Base-by-base conservation (phyloP, 164 flowering plant species). In the Paratinospora sagittata region DNA sequence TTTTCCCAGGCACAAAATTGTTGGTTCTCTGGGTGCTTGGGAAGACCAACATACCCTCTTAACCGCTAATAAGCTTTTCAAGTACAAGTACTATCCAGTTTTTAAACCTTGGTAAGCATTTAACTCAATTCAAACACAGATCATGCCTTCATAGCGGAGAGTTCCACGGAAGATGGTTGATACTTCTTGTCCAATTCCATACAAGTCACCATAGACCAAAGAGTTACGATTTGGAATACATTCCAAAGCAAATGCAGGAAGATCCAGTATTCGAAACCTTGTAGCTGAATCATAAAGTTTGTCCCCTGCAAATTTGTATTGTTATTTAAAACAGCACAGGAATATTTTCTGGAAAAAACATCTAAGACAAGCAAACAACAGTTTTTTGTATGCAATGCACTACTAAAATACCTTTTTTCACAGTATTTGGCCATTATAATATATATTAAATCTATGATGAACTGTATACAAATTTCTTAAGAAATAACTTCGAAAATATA, bases 221-320 rank as follows among this genome's bases (percentile, higher is more conserved):
- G 99, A 92, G 73, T 92, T 82, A 11, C 99, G 90, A 74, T 95
- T 95, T 16, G 99, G 99, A 68, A 95, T 90, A 72, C 90, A 88
- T 77, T 96, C 99, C 77, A 96, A 78, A 34, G 99, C 96, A 81
- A 96, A 93, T 63, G 99, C 98, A 47, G 98, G 98, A 79, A 93
- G 86, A 75, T 91, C 84, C 63, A 92, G 84, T 63, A 96, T 49
- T 66, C 92, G 85, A 63, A 88, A 67, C 78, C 75, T 88, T 69
- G 70, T 73, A 52, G 98, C 97, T 21, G 97, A 91, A 76, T 86
- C 96, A 82, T 89, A 91, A 66, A 93, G 96, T 68, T 77, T 69
- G 33, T 86, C 83, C 67, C 98, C 98, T 95, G 89, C 81, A 79
- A 68, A 69, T 78, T 66, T 57, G 17, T 6, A 70, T 64, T 39